Conservation (phyloP, 208 protist species). For the Tetramitus jugosus region DNA sequence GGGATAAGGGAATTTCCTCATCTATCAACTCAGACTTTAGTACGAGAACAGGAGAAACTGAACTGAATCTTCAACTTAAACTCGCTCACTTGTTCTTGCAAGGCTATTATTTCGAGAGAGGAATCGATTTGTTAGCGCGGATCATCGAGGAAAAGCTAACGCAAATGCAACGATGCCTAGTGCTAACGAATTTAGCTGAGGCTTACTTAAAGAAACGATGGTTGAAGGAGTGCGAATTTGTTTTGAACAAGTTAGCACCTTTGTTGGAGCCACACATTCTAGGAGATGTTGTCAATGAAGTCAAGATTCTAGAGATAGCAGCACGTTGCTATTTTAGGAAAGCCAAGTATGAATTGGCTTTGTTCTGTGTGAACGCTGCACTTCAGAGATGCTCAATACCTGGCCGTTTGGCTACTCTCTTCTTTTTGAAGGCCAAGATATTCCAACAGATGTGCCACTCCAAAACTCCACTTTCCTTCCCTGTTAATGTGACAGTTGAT, state of each 20-base stretch:
- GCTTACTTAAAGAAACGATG: constrained; percentile 19
- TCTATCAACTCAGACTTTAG: too few relatives aligned
- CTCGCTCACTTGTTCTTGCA: constrained; percentile 5
- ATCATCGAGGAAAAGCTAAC: constrained; percentile 5
- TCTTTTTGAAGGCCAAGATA: constrained; percentile 17
- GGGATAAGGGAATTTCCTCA: too few relatives aligned
- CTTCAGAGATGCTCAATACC: neutral
- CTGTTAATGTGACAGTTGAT: neutral
- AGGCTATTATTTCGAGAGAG: constrained; percentile 11
- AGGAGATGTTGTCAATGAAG: neutral
- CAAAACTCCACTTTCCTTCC: neutral
- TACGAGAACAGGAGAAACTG: neutral
- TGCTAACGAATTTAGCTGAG: neutral
- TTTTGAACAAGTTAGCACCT: neutral
- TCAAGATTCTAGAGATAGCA: neutral
- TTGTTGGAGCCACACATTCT: neutral
- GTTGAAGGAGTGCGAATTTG: constrained; percentile 8
- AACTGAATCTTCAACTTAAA: constrained; percentile 5
- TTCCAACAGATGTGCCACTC: neutral
- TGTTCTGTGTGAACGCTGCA: neutral
- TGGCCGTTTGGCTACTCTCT: neutral
- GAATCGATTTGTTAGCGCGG: constrained; percentile 9
- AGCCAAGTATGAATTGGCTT: neutral
- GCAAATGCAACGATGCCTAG: neutral
- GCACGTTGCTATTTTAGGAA: neutral